These are phyloP conservation scores for Chaetomiaceae sp. DNA, from an alignment of 2,329 filamentous ascomycete species.

Conservation along the genomic window DNA sequence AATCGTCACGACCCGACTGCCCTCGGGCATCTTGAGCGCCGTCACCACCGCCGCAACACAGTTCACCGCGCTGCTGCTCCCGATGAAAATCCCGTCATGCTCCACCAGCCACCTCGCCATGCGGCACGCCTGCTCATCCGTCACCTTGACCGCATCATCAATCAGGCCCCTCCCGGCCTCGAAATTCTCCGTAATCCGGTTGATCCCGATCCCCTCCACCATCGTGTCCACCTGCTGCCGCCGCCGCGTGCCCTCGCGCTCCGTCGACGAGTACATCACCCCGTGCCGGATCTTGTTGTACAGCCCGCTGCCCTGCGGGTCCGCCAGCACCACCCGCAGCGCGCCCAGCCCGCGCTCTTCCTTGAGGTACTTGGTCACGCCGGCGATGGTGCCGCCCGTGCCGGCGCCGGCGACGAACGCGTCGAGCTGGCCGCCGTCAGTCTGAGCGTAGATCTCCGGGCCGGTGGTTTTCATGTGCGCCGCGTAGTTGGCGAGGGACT, in stretches of 20 bases:
- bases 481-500: conserved; percentile 81
- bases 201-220: conserved; percentile 94
- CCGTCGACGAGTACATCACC: conserved; percentile 89
- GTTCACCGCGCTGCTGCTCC: conserved; percentile 95
- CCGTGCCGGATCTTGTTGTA: conserved; percentile 90
- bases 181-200: conserved; percentile 90
- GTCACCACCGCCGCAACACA: conserved; percentile 74
- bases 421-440: conserved; percentile 62
- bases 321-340: conserved; percentile 74
- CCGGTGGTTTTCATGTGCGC: conserved; percentile 82
- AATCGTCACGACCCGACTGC: conserved; percentile 72
- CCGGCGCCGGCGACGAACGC: conserved; percentile 92
- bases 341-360: conserved; percentile 53
- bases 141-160: conserved; percentile 85
- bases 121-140: conserved; percentile 78
- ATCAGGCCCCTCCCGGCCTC: conserved; percentile 80
- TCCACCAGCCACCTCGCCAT: conserved; percentile 98
- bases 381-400: conserved; percentile 89
- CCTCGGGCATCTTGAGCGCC: conserved; percentile 57
- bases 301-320: conserved; percentile 89
- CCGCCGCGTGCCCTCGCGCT: conserved; percentile 84
- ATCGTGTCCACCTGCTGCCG: conserved; percentile 92
- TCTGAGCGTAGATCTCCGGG: conserved; percentile 82
- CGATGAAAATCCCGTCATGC: conserved; percentile 89
- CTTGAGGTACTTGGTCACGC: conserved; percentile 80